Evolutionary conservation across 345 rosid genomes (phyloP), one percentile per base, ranked within the genome.

Genomic region (Firmiana major): DNA sequence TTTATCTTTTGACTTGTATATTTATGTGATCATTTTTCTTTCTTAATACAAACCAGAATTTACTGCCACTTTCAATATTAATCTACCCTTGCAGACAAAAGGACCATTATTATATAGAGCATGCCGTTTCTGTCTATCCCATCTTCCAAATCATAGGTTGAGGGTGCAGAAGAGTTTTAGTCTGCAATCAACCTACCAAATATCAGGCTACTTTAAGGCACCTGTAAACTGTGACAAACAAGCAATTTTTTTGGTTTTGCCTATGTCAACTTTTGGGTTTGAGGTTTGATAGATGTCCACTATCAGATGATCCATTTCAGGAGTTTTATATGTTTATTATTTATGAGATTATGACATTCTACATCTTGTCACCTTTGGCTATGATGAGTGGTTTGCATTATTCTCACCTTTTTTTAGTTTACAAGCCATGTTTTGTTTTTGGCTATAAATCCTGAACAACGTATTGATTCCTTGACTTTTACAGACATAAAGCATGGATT

Each of bases 401-500:
- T 36, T 36, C 8, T 36, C 46, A 36, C 12, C 7, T 48, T 16
- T 36, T 24, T 9, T 64, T n/a, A 38, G 45, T 38, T 38, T n/a
- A 26, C 26, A 64, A 64, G 12, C 24, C 46, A 19, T 77, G 71
- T 83, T 77, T 83, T 77, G 75, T 38, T 62, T 77, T 51, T 66
- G 24, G 63, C 11, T 9, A 55, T 54, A 24, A 77, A 46, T 46
- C 51, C 51, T 46, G 51, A 46, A 69, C 53, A 64, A 43, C 78
- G 58, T 46, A 17, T 64, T 63, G 79, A 31, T 75, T 42, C 9
- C 63, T 63, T 75, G 68, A 79, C 76, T 78, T 86, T 78, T 62
- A 63, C 89, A 90, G 97, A 89, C 78, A 79, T 85, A 83, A 93
- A 87, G 78, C 88, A 77, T 77, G 87, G 84, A 77, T 86, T 84